These are phyloP conservation scores for Cladosporium sp. DNA, from an alignment of 2,329 filamentous ascomycete species.

Conservation along the genomic window DNA sequence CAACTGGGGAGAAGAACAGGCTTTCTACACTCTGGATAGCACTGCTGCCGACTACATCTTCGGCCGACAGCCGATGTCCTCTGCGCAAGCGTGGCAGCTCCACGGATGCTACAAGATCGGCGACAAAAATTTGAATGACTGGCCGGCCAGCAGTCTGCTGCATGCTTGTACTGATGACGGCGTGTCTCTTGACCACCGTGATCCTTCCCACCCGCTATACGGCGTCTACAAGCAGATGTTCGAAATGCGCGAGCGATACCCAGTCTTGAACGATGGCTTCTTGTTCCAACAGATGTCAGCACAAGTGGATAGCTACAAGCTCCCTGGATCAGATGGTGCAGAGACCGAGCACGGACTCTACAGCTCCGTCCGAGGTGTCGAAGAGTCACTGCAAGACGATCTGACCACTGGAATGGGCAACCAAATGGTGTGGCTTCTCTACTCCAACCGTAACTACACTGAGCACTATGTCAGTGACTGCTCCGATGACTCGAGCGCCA, in stretches of 20 bases:
- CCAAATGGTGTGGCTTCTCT: constrained; percentile 51
- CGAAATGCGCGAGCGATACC: constrained; percentile 54
- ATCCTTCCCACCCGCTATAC: constrained; percentile 57
- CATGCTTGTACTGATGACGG: constrained; percentile 54
- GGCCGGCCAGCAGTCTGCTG: constrained; percentile 52
- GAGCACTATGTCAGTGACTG: constrained; percentile 57
- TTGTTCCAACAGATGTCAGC: constrained; percentile 54
- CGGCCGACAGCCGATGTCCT: constrained; percentile 59
- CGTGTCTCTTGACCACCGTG: constrained; percentile 58
- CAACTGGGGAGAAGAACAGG: constrained; percentile 63
- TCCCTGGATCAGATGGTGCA: constrained; percentile 50
- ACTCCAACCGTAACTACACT: constrained; percentile 47
- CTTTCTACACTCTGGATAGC: constrained; percentile 60
- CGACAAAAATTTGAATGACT: constrained; percentile 54
- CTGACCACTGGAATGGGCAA: constrained; percentile 38
- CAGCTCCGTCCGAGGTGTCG: constrained; percentile 53
- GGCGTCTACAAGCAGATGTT: constrained; percentile 61
- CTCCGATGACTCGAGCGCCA: constrained; percentile 41
- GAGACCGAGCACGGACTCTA: constrained; percentile 58
- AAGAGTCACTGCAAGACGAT: constrained; percentile 50
- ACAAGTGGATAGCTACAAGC: constrained; percentile 47
- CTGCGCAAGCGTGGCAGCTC: constrained; percentile 58
- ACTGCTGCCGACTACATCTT: constrained; percentile 63
- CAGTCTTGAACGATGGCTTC: constrained; percentile 58
- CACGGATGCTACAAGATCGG: constrained; percentile 60